Evolutionary conservation across 257 asterid species (phyloP), one percentile per base, ranked within the genome.

Genomic region (Eucommia ulmoides): DNA sequence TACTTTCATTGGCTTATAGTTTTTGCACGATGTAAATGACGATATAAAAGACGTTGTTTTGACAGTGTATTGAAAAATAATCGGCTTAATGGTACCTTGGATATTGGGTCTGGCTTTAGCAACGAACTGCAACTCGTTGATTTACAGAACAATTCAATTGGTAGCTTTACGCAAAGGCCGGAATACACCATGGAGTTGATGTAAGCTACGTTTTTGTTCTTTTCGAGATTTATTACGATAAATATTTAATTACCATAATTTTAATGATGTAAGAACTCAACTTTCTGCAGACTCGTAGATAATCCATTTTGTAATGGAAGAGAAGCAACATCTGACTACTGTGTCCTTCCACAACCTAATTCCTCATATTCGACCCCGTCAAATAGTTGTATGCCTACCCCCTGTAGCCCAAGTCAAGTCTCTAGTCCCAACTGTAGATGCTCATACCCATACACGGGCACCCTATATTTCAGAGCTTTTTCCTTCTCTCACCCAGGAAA

Each of bases 391-490:
- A 35, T 22, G 24, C 63, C 65, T 3, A 3, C 33, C 38, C 46
- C 53, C 19, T 91, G 98, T 63, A 51, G 24, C 15, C 59, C 73
- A 3, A 65, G 57, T 22, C 72, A 60, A 65, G 22, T 68, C 44
- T 52, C 74, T 0, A 91, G 94, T 56, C 94, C 96, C 38, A 71
- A 69, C 11, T 86, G 98, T 74, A 47, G 62, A 44, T 91, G 98
- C 62, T 70, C 78, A 46, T 67, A 69, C 66, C 94, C 98, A 29
- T 91, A 83, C 56, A 50, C 77, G 2, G 98, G 98, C 26, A 68
- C 17, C 53, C 65, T 91, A 7, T 9, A 26, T 38, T 86, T 91
- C 29, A 76, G 94, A 1, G 81, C 96, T 22, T 88, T 93, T 61
- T 80, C 87, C 18, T 86, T 86, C 66, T 81, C 86, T 58, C 33